These are phyloP conservation scores for Pleurotus salmoneostramineus DNA, from an alignment of 768 basidiomycete species.

Conservation along the genomic window DNA sequence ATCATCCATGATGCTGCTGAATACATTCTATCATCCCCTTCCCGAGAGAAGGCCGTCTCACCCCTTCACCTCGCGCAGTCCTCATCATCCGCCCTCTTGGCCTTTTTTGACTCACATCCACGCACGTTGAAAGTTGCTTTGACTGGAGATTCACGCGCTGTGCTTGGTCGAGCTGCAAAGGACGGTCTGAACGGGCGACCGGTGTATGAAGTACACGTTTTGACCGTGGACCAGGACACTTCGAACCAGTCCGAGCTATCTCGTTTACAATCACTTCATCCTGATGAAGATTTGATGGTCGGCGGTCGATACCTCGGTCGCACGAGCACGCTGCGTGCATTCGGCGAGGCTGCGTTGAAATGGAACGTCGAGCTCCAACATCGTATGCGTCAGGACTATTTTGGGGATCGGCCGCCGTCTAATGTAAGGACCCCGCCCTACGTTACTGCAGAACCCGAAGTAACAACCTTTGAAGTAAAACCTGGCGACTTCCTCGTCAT, in stretches of 20 bases:
- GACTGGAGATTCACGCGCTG: constrained; percentile 38
- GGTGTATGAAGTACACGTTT: constrained; percentile 32
- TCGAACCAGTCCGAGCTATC: constrained; percentile 26
- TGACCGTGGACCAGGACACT: constrained; percentile 34
- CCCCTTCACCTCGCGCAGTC: constrained; percentile 26
- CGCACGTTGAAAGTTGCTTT: constrained; percentile 31
- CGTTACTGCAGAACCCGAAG: constrained; percentile 48
- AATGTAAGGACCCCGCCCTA: constrained; percentile 40
- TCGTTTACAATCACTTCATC: constrained; percentile 26
- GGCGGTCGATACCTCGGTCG: constrained; percentile 17
- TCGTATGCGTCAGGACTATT: constrained; percentile 27
- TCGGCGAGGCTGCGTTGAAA: constrained; percentile 41
- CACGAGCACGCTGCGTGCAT: constrained; percentile 27
- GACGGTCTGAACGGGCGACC: constrained; percentile 18
- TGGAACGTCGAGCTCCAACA: constrained; percentile 35
- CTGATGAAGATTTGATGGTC: constrained; percentile 22
- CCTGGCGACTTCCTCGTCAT: constrained; percentile 52
- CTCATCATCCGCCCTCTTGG: constrained; percentile 29
- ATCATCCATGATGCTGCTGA: constrained; percentile 24
- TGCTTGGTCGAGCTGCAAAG: constrained; percentile 28
- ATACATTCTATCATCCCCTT: constrained; percentile 15
- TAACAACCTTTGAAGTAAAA: constrained; percentile 36
- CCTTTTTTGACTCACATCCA: constrained; percentile 30
- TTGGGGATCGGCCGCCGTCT: constrained; percentile 25
- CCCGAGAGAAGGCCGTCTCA: constrained; percentile 15